Conservation (phyloP, 805 yeast species). For the Lipomyces kockii region DNA sequence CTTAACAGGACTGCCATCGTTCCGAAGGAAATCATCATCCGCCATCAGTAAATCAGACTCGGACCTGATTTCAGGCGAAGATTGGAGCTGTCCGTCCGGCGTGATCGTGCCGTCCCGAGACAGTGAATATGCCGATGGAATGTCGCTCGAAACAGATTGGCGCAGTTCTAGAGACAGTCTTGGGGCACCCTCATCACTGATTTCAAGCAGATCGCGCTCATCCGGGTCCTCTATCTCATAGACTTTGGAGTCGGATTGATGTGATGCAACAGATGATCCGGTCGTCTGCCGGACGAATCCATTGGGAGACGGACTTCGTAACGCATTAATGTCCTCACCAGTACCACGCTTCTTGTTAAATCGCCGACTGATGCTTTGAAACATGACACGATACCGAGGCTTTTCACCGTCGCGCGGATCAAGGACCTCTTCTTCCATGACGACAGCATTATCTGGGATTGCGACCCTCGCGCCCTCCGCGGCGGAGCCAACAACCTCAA, state of each 20-base stretch:
- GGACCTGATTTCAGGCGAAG: not conserved
- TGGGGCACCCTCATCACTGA: not conserved
- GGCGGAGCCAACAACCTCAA: constrained; percentile 25
- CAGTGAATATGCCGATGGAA: not conserved
- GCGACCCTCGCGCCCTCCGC: constrained; percentile 11
- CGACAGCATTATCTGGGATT: constrained; percentile 33
- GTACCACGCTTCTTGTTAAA: constrained; percentile 27
- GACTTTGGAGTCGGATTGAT: not conserved
- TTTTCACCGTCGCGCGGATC: constrained; percentile 26
- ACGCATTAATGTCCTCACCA: constrained; percentile 22
- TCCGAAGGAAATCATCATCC: not conserved
- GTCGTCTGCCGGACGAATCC: not conserved
- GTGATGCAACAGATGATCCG: not conserved
- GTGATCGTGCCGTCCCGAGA: not conserved
- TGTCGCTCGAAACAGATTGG: not conserved
- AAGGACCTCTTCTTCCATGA: constrained; percentile 23
- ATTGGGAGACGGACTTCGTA: not conserved
- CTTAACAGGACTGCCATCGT: constrained; percentile 9
- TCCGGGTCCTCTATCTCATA: constrained; percentile 13
- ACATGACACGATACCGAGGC: constrained; percentile 29
- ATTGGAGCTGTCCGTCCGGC: not conserved
- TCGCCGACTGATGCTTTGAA: constrained; percentile 28
- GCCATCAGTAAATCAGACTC: constrained; percentile 2
- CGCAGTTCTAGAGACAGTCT: not conserved
- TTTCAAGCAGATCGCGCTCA: constrained; percentile 7